Evolutionary conservation across 2,329 filamentous ascomycete genomes (phyloP).

Genomic region (Fusarium concolor): DNA sequence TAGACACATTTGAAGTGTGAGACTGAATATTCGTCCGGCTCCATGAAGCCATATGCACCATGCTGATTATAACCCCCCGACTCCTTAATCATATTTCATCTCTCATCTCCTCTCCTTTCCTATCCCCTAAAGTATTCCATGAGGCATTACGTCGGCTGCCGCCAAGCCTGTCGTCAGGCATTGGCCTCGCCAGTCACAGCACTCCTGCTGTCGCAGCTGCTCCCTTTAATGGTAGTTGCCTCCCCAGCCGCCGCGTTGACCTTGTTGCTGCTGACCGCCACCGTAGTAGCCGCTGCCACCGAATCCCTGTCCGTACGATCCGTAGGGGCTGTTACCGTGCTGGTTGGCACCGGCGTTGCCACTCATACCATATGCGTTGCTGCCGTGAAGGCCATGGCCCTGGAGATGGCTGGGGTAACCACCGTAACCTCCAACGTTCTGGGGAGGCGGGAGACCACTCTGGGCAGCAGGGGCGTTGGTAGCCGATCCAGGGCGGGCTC

Average conservation of each 20-base stretch:
- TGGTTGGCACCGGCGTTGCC: conserved; percentile 63
- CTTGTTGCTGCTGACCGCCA: conserved; percentile 53
- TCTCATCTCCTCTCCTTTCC: conserved; percentile 32
- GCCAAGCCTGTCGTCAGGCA: conserved; percentile 36
- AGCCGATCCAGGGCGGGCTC: conserved; percentile 68
- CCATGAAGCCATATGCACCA: conserved; percentile 45
- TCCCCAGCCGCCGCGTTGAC: conserved; percentile 65
- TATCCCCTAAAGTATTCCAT: conserved; percentile 40
- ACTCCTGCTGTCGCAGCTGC: neutral
- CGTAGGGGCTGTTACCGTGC: conserved; percentile 65
- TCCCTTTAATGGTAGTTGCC: conserved; percentile 66
- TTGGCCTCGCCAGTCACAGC: neutral
- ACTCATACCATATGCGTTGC: conserved; percentile 66
- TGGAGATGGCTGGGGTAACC: conserved; percentile 68
- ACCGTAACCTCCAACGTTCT: conserved; percentile 65
- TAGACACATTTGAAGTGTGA: conserved; percentile 49
- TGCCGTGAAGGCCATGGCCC: conserved; percentile 65
- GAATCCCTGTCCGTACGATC: conserved; percentile 62
- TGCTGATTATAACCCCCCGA: conserved; percentile 49
- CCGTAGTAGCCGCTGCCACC: conserved; percentile 61
- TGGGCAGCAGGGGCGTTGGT: conserved; percentile 62
- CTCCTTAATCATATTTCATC: conserved; percentile 39
- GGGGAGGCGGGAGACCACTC: conserved; percentile 67
- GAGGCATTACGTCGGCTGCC: conserved; percentile 24
- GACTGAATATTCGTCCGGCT: conserved; percentile 45